Conservation (phyloP, 2,329 filamentous ascomycete species). For the Ascochyta fabae region DNA sequence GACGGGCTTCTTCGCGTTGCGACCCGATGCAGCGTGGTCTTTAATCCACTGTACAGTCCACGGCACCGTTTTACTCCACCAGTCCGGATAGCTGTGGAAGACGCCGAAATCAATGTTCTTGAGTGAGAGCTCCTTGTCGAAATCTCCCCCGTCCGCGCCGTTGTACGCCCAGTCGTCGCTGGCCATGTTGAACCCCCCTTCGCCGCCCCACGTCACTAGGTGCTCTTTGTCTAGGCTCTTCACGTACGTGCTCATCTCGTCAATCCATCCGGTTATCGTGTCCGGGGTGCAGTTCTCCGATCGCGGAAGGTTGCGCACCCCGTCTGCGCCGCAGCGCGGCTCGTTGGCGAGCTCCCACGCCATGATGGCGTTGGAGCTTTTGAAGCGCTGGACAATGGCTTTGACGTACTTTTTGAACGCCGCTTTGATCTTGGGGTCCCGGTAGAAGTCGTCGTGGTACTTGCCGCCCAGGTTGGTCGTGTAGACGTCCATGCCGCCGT, state of each 20-base stretch:
- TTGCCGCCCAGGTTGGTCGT: constrained; percentile 61
- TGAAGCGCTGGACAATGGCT: constrained; percentile 59
- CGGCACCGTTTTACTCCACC: constrained; percentile 60
- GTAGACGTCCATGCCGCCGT: constrained; percentile 66
- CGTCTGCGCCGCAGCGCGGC: constrained; percentile 38
- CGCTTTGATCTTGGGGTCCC: constrained; percentile 57
- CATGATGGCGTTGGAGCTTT: constrained; percentile 57
- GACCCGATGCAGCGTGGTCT: constrained; percentile 58
- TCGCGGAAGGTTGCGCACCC: constrained; percentile 37
- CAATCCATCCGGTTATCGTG: constrained; percentile 57
- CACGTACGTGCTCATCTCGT: constrained; percentile 62
- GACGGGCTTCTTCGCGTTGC: constrained; percentile 58
- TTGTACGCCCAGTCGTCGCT: constrained; percentile 48
- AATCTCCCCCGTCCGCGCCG: constrained; percentile 59
- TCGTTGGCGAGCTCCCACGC: constrained; percentile 65
- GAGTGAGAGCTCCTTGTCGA: constrained; percentile 58
- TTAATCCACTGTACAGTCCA: constrained; percentile 64
- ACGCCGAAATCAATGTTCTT: constrained; percentile 61
- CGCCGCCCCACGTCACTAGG: constrained; percentile 63
- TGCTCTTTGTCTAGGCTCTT: constrained; percentile 61
- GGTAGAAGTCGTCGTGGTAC: constrained; percentile 59
- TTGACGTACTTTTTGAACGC: constrained; percentile 59
- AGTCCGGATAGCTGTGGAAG: constrained; percentile 64
- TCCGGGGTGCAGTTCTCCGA: constrained; percentile 46
- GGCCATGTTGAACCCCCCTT: constrained; percentile 46